Evolutionary conservation across 2,329 filamentous ascomycete genomes (phyloP).

Genomic region (Cordyceps tenuipes): DNA sequence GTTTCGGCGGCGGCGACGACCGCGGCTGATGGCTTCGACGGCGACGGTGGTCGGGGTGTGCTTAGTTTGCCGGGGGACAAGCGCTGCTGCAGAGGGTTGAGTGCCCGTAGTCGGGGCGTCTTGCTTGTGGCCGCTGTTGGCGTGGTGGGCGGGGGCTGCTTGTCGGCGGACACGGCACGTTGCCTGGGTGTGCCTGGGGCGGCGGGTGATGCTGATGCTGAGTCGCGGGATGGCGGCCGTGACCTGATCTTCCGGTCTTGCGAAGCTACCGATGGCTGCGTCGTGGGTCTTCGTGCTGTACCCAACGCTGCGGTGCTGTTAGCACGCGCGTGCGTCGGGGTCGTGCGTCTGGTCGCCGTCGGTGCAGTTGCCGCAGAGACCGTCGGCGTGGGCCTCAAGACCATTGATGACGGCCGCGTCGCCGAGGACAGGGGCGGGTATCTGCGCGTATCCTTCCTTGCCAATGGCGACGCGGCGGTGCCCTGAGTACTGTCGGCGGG

Average conservation of each 20-base stretch:
- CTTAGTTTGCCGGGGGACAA: constrained; percentile 55
- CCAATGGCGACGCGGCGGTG: constrained; percentile 2
- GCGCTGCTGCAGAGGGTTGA: constrained; percentile 58
- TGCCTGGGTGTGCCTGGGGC: constrained; percentile 13
- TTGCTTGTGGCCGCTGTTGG: constrained; percentile 13
- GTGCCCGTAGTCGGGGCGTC: constrained; percentile 33
- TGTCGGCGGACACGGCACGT: constrained; percentile 17
- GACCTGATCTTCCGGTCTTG: constrained; percentile 19
- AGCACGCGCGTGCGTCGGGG: constrained; percentile 24
- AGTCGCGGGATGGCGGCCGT: constrained; percentile 23
- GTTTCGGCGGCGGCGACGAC: constrained; percentile 51
- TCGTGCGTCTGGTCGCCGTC: constrained; percentile 21
- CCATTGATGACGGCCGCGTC: constrained; percentile 9
- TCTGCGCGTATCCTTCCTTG: constrained; percentile 19
- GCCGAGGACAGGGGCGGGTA: constrained; percentile 27
- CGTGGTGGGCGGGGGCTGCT: constrained; percentile 15
- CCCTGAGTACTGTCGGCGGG: background rate
- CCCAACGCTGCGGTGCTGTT: constrained; percentile 21
- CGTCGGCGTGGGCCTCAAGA: constrained; percentile 20
- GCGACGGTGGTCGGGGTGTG: constrained; percentile 42
- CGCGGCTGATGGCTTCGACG: constrained; percentile 53
- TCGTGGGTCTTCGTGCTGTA: background rate
- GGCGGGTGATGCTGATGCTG: constrained; percentile 11
- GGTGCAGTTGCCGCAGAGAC: constrained; percentile 15
- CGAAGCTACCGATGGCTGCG: constrained; percentile 17